phyloP scores from a whole-genome alignment of 148 eudicot species.

The Rheum nobile region DNA sequence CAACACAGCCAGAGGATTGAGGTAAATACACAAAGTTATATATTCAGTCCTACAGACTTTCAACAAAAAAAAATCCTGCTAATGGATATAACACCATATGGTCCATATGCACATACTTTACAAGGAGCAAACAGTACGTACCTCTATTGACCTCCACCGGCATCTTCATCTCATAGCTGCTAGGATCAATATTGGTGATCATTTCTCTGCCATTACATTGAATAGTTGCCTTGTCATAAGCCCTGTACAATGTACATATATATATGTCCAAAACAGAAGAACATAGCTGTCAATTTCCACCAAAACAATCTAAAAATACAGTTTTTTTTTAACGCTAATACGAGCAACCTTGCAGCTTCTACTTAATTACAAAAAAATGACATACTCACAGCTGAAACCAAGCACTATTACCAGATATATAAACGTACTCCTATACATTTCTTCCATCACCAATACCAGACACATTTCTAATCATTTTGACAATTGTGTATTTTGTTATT shows the following conservation, averaged over 20 bases:
- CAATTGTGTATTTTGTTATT: background rate
- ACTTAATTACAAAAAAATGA: constrained; percentile 62
- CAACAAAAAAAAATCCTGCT: background rate
- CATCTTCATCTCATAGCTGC: constrained; percentile 4
- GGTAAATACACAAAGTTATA: background rate
- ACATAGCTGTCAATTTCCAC: background rate
- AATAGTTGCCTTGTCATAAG: constrained; percentile 69
- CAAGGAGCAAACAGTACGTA: background rate
- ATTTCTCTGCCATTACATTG: constrained; percentile 34
- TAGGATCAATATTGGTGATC: background rate
- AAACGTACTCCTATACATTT: constrained; percentile 20
- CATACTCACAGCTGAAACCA: constrained; percentile 73
- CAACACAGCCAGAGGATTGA: background rate
- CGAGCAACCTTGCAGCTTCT: constrained; percentile 76
- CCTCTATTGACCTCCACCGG: constrained; percentile 5
- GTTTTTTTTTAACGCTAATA: background rate
- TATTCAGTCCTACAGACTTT: background rate
- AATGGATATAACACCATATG: background rate
- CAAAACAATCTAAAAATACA: background rate
- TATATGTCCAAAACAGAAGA: background rate
- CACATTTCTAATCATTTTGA: background rate
- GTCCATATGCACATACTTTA: background rate
- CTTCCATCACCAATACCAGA: background rate
- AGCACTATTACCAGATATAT: constrained; percentile 37
- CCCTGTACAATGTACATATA: too few relatives aligned